Evolutionary conservation across 2,329 filamentous ascomycete species (phyloP).

Genomic region (Clarireedia paspali): DNA sequence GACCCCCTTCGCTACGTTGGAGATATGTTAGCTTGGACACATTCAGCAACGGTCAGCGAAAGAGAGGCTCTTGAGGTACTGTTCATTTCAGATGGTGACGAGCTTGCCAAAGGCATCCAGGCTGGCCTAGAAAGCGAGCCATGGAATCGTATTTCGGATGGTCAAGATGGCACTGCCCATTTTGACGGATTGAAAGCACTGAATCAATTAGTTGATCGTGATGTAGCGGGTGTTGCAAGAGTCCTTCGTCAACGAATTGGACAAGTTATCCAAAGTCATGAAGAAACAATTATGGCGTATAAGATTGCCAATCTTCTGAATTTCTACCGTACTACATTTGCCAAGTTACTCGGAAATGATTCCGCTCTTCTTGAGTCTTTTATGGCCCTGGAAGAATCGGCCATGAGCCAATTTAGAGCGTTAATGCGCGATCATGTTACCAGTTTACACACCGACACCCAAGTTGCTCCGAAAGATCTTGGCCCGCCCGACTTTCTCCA

Average conservation of each 20-base stretch:
- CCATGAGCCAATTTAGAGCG: slow-evolving; percentile 73
- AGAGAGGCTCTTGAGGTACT: slow-evolving; percentile 84
- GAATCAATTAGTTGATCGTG: slow-evolving; percentile 78
- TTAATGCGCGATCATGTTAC: slow-evolving; percentile 75
- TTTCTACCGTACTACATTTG: slow-evolving; percentile 84
- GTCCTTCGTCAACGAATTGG: slow-evolving; percentile 86
- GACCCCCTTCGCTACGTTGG: slow-evolving; percentile 87
- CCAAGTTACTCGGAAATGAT: slow-evolving; percentile 63
- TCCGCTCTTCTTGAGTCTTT: slow-evolving; percentile 66
- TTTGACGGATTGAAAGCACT: slow-evolving; percentile 81
- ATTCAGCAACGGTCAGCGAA: slow-evolving; percentile 90
- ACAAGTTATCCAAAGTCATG: slow-evolving; percentile 85
- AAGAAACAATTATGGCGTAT: slow-evolving; percentile 82
- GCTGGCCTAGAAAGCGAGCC: slow-evolving; percentile 75
- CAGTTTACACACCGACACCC: slow-evolving; percentile 63
- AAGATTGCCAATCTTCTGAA: slow-evolving; percentile 81
- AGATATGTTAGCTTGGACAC: slow-evolving; percentile 96
- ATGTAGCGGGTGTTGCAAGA: slow-evolving; percentile 71
- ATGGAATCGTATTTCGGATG: slow-evolving; percentile 62
- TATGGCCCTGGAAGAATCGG: slow-evolving; percentile 61
- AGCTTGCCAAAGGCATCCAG: slow-evolving; percentile 75
- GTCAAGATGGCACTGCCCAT: slow-evolving; percentile 43
- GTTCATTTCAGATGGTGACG: slow-evolving; percentile 84
- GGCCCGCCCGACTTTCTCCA: slow-evolving; percentile 72
- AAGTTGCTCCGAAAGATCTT: slow-evolving; percentile 63